A percentile compares a stretch with the other conserved stretches of the same genome.
These are phyloP conservation scores for Saturnispora zaruensis DNA, from an alignment of 805 yeast species.

Conservation along the genomic window DNA sequence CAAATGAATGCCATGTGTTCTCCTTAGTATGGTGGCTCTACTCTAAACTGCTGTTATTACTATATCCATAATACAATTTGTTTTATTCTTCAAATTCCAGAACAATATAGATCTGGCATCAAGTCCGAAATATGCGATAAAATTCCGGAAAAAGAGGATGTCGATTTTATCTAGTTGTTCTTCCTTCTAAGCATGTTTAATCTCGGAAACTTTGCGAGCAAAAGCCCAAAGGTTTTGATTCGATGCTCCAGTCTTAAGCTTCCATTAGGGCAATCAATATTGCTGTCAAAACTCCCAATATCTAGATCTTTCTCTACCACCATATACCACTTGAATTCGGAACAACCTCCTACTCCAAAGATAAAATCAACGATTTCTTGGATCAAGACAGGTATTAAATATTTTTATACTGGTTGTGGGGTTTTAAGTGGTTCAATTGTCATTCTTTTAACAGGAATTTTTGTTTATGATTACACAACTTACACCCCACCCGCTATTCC, in stretches of 20 bases:
- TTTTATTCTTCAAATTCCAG: background rate
- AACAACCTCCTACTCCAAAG: background rate
- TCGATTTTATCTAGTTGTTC: background rate
- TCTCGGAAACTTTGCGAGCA: background rate
- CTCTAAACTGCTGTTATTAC: background rate
- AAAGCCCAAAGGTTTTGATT: background rate
- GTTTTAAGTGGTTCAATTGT: slow-evolving; percentile 36
- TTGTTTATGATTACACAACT: slow-evolving; percentile 61
- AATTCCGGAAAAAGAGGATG: background rate
- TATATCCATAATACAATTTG: background rate
- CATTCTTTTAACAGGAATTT: slow-evolving; percentile 39
- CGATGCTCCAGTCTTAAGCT: background rate
- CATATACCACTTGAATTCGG: background rate
- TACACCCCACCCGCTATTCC: slow-evolving; percentile 36
- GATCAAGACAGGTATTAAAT: slow-evolving; percentile 28
- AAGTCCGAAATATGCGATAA: slow-evolving; percentile 2
- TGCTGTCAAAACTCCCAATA: background rate
- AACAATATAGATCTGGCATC: background rate
- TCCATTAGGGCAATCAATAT: background rate
- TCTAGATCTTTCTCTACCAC: background rate
- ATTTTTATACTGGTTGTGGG: slow-evolving; percentile 33
- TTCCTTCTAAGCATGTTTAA: background rate
- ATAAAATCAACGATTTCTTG: slow-evolving; percentile 12
- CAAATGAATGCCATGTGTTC: background rate
- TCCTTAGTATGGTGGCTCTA: background rate